Base-by-base conservation (phyloP, 225 moss, liverwort and hornwort species). In the Bryum argenteum region DNA sequence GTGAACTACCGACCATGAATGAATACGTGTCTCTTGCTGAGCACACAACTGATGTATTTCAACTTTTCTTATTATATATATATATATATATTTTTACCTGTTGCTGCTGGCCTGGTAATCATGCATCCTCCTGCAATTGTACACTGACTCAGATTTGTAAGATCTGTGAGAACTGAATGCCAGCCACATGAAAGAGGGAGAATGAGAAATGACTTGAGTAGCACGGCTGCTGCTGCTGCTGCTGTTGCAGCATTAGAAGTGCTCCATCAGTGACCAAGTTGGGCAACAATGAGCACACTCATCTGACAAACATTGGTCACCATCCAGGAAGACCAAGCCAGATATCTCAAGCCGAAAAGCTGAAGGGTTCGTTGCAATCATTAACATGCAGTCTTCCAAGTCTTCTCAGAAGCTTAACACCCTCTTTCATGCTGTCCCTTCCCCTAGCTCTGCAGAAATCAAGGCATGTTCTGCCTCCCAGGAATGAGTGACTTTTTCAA, bases 341-440 rank as follows among this genome's bases (percentile, higher is more conserved):
- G 79, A 69, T 69, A 73, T 69, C 75, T 75, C 72, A 69, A 65
- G 59, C 65, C 0, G 1, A 72, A 83, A 79, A 76, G 83, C 76
- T 76, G 72, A 61, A 68, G 15, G 33, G 64, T 69, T 76, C 51
- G 79, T 69, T 69, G 79, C 61, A 83, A 83, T 83, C 65, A 79
- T 83, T 72, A 63, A 11, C 21, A 17, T 57, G 15, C 71, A 75
- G 42, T 57, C 50, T 14, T 55, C 39, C 55, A 58, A 54, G 68
- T 71, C 72, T 69, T 69, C 78, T 79, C 69, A 69, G 82, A 79
- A 82, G 61, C 71, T 61, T 9, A 74, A 47, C 52, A 65, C 28
- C 65, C 53, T 66, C 33, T 47, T 43, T 59, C 66, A 58, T 60
- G 16, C 51, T 12, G 66, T 61, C 61, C 40, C 40, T 61, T n/a